These are phyloP conservation scores for carrot (Daucus carota) DNA, from an alignment of 129 eudicot genomes.

Conservation along the genomic window DNA sequence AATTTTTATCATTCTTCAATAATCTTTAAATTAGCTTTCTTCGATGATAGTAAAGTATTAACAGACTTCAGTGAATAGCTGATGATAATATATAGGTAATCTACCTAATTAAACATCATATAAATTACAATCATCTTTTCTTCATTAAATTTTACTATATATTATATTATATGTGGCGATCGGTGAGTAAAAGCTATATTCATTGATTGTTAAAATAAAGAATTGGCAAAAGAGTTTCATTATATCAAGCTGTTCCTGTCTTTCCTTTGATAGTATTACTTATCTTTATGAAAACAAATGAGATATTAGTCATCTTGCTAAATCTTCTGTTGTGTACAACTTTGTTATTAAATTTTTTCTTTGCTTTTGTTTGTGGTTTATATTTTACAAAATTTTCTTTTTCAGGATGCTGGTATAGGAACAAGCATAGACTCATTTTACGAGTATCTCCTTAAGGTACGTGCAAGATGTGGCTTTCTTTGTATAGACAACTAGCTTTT, in stretches of 20 bases:
- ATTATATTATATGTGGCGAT: too few species aligned
- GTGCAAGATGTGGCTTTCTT: neutral
- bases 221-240: neutral
- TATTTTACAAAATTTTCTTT: conserved; percentile 6
- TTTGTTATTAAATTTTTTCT: neutral
- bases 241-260: neutral
- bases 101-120: too few species aligned
- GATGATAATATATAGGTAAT: too few species aligned
- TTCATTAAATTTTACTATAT: too few species aligned
- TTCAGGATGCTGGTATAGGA: conserved; percentile 99
- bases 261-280: neutral
- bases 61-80: too few species aligned
- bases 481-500: neutral
- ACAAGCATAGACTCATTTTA: conserved; percentile 98
- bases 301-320: neutral
- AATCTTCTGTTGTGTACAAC: neutral
- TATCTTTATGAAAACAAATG: neutral
- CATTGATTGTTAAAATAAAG: too few species aligned
- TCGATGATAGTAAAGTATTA: too few species aligned
- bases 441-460: conserved; percentile 92
- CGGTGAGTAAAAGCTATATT: too few species aligned
- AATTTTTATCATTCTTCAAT: too few species aligned
- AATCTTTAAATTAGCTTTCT: too few species aligned
- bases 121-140: too few species aligned
- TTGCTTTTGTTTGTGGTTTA: neutral